Percentiles rank a stretch among this genome's conserved stretches.
Evolutionary conservation across 495 filamentous ascomycete species (phyloP).

Genomic region (Trichoderma reesei): DNA sequence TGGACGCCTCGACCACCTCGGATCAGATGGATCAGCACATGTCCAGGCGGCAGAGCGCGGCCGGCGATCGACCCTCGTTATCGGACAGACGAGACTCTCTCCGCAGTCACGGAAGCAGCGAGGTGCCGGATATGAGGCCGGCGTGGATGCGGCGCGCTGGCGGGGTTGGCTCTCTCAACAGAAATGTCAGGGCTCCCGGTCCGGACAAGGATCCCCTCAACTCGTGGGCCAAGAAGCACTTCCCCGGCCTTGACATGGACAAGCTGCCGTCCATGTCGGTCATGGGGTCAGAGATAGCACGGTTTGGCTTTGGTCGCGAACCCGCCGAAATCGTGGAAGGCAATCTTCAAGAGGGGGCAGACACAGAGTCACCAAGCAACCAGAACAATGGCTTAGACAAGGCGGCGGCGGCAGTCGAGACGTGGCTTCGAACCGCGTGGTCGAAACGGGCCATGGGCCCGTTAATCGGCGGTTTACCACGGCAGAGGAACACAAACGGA

Average conservation of each 20-base stretch:
- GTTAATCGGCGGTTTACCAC: conserved; percentile 19
- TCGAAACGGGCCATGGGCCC: conserved; percentile 46
- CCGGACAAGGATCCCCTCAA: conserved; percentile 75
- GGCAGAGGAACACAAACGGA: conserved; percentile 19
- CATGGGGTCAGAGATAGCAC: conserved; percentile 38
- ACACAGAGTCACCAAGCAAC: conserved; percentile 21
- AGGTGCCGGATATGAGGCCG: conserved; percentile 24
- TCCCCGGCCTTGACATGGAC: conserved; percentile 60
- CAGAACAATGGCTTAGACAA: conserved; percentile 55
- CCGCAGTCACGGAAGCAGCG: conserved; percentile 25
- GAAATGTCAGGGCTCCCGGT: conserved; percentile 58
- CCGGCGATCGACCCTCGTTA: conserved; percentile 20
- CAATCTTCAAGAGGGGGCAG: conserved; percentile 35
- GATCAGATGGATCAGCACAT: conserved; percentile 28
- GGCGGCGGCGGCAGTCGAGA: conserved; percentile 74
- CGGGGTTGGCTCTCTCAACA: conserved; percentile 70
- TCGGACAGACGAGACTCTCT: conserved; percentile 16
- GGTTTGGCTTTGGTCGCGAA: conserved; percentile 37
- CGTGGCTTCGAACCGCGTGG: conserved; percentile 77
- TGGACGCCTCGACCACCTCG: conserved; percentile 43
- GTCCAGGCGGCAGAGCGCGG: conserved; percentile 31
- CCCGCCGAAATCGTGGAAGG: conserved; percentile 38
- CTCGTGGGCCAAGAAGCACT: conserved; percentile 63
- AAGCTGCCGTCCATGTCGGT: conserved; percentile 43
- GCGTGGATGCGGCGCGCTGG: conserved; percentile 66